Base-by-base conservation (phyloP, 352 stramenopile genomes). In the Phytophthora agathidicida region DNA sequence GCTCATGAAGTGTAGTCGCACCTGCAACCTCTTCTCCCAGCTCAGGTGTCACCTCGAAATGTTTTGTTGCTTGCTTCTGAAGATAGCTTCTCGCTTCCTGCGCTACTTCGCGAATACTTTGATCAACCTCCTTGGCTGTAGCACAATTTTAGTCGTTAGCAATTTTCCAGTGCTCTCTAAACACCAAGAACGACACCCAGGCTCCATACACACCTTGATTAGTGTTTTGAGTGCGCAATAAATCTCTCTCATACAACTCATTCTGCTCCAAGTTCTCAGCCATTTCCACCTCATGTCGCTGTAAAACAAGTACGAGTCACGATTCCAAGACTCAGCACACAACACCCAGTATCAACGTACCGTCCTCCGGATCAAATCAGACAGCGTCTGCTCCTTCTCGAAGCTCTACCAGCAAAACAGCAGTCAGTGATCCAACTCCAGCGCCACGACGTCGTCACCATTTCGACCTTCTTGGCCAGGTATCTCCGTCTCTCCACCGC, bases 281-380 rank as follows among this genome's bases (percentile, higher is more conserved):
- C 41, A 94, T 58, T 42, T 86, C 76, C 23, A 94, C 85, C 60
- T 92, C 82, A 31, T 91, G 82, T 7, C 56, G 78, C 84, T 94
- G n/a, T 41, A 17, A 30, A 43, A 6, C 16, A 38, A 22, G 11
- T 14, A 13, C 35, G 13, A n/a, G n/a, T n/a, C n/a, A n/a, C n/a
- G n/a, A n/a, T n/a, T n/a, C n/a, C n/a, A n/a, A n/a, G n/a, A n/a
- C n/a, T 24, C 27, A 51, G 22, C 5, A 14, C 5, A 22, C 17
- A 45, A 7, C 13, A 24, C 43, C 2, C 41, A 49, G 2, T 5
- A 30, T 19, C 32, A 52, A 30, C 66, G 3, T 54, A 95, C 83
- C 56, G 81, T 89, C 63, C 86, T 80, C 3, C 64, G 68, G 38
- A 95, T 87, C 32, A 93, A 60, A 45, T 85, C 72, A 22, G 86